Conservation (phyloP, 495 filamentous ascomycete species). For the Lophiostoma macrostomum region DNA sequence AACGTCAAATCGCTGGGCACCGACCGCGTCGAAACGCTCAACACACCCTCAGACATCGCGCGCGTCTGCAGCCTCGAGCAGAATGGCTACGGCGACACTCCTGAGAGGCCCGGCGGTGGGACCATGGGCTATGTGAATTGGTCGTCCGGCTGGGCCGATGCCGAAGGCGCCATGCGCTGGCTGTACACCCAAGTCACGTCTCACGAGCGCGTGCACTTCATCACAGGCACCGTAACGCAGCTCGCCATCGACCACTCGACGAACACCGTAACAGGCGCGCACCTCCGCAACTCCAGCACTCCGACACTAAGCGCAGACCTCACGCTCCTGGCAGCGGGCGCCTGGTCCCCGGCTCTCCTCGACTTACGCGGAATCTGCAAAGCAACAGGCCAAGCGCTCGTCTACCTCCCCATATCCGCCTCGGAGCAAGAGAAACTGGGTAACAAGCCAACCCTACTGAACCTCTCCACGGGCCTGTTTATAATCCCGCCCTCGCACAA, state of each 20-base stretch:
- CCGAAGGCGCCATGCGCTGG: constrained; percentile 66
- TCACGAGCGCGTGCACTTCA: constrained; percentile 61
- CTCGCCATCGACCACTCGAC: constrained; percentile 48
- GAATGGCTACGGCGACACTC: too few species aligned
- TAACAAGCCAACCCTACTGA: constrained; percentile 71
- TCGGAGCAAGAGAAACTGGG: constrained; percentile 62
- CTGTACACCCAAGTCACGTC: constrained; percentile 52
- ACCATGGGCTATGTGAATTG: constrained; percentile 78
- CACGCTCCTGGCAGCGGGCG: constrained; percentile 76
- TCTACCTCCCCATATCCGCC: constrained; percentile 67
- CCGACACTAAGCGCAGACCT: constrained; percentile 68
- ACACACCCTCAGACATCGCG: constrained; percentile 49
- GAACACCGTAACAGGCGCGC: constrained; percentile 50
- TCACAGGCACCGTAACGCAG: constrained; percentile 57
- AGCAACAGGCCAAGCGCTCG: constrained; percentile 77
- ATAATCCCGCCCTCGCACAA: constrained; percentile 71
- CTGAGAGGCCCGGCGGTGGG: constrained; percentile 54
- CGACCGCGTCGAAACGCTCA: constrained; percentile 25
- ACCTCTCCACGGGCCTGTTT: constrained; percentile 77
- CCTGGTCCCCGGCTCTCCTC: constrained; percentile 75
- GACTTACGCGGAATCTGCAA: constrained; percentile 72
- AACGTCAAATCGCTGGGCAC: constrained; percentile 53
- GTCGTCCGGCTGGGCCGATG: constrained; percentile 80
- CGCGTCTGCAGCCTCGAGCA: constrained; percentile 47
- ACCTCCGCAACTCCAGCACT: constrained; percentile 50